phyloP scores from a whole-genome alignment of 306 rosid species.

The Acacia melanoxylon region DNA sequence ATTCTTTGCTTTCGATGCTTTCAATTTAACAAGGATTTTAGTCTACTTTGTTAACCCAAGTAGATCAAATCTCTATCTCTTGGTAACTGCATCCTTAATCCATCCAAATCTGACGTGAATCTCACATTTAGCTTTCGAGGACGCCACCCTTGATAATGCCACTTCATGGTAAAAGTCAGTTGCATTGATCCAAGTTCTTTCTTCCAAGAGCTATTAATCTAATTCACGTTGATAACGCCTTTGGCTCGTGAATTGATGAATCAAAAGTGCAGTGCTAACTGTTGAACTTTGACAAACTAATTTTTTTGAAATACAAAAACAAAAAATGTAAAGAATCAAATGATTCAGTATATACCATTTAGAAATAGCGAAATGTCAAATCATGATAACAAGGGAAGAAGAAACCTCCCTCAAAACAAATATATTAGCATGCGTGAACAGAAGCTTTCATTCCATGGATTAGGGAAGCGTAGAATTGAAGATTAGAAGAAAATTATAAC shows the following conservation, averaged over 20 bases:
- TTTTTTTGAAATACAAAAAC: background rate
- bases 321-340: background rate
- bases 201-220: too few species aligned
- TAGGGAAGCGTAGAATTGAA: slow-evolving; percentile 17
- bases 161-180: too few species aligned
- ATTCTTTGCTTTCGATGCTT: background rate
- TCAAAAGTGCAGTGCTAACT: background rate
- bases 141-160: too few species aligned
- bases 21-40: background rate
- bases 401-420: background rate
- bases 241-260: background rate
- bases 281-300: background rate
- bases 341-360: background rate
- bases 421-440: background rate
- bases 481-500: slow-evolving; percentile 4
- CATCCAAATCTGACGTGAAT: background rate
- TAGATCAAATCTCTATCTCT: background rate
- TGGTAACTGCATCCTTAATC: background rate
- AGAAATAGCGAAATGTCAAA: background rate
- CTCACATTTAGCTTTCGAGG: too few species aligned
- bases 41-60: background rate
- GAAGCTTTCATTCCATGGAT: background rate
- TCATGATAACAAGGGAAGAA: background rate
- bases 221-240: background rate
- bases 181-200: too few species aligned